A percentile compares a stretch with the other conserved stretches of the same genome.
These are phyloP conservation scores for Neotropicomus parvogracilis DNA, from an alignment of 1,284 basidiomycete species.

Conservation along the genomic window DNA sequence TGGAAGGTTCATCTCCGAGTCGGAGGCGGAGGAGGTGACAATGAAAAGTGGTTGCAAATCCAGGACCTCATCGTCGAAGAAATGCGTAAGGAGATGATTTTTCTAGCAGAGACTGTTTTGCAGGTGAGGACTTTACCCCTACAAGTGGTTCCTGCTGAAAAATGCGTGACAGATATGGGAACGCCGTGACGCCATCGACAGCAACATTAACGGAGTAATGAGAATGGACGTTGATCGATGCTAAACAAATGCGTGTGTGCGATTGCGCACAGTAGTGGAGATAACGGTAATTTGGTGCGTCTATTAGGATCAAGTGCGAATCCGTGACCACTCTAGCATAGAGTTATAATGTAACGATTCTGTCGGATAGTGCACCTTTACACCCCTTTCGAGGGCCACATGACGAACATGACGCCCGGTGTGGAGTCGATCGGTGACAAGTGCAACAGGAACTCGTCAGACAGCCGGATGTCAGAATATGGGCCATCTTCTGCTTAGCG, in stretches of 20 bases:
- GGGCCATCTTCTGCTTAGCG: neutral
- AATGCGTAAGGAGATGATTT: slow-evolving; percentile 95
- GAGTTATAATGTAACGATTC: slow-evolving; percentile 10
- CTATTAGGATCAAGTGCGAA: slow-evolving; percentile 21
- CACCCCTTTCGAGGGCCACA: slow-evolving; percentile 16
- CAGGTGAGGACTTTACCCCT: slow-evolving; percentile 55
- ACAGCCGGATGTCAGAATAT: neutral
- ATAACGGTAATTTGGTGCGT: slow-evolving; percentile 29
- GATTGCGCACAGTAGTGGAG: slow-evolving; percentile 22
- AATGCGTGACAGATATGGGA: slow-evolving; percentile 62
- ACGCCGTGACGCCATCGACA: slow-evolving; percentile 38
- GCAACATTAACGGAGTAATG: slow-evolving; percentile 18
- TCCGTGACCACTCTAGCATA: slow-evolving; percentile 2
- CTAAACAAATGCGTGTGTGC: slow-evolving; percentile 10
- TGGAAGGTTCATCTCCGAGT: slow-evolving; percentile 93
- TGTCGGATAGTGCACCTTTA: slow-evolving; percentile 16
- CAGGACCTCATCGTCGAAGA: slow-evolving; percentile 97
- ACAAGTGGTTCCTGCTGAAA: slow-evolving; percentile 12
- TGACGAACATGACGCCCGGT: slow-evolving; percentile 8
- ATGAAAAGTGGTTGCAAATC: slow-evolving; percentile 94
- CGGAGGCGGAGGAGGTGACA: slow-evolving; percentile 71
- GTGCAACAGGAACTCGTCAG: neutral
- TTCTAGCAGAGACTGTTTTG: slow-evolving; percentile 92
- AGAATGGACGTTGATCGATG: slow-evolving; percentile 34
- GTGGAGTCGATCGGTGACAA: slow-evolving; percentile 1